Evolutionary conservation across 1,139 yeast species (phyloP).

Genomic region (Geotrichum carabidarum): DNA sequence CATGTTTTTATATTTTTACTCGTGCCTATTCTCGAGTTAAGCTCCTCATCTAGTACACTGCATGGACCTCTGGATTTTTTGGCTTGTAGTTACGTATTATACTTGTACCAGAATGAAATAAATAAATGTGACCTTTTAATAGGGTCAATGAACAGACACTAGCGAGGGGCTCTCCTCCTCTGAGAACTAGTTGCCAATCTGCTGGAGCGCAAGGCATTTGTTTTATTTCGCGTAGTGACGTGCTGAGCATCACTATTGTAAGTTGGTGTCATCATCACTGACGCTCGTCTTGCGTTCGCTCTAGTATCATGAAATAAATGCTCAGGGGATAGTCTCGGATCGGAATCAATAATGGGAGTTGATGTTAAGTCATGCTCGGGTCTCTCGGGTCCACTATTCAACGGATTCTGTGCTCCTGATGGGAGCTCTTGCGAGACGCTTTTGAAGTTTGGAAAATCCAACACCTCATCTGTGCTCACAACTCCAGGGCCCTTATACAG

Average conservation of each 20-base stretch:
- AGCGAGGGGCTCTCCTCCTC: slow-evolving; percentile 10
- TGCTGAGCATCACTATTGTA: slow-evolving; percentile 6
- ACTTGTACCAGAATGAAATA: background rate
- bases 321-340: slow-evolving; percentile 1
- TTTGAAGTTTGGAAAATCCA: slow-evolving; percentile 13
- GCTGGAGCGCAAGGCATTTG: slow-evolving; percentile 11
- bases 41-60: no score
- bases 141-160: background rate
- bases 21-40: no score
- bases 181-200: slow-evolving; percentile 6
- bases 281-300: slow-evolving; percentile 9
- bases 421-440: background rate
- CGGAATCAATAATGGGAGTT: slow-evolving; percentile 4
- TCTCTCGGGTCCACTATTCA: background rate
- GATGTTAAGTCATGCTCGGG: no score
- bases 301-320: slow-evolving; percentile 3
- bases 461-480: slow-evolving; percentile 18
- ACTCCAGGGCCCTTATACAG: slow-evolving; percentile 25
- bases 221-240: slow-evolving; percentile 9
- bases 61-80: no score
- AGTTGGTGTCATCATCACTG: slow-evolving; percentile 9
- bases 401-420: background rate
- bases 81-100: background rate
- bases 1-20: no score
- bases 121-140: background rate